Evolutionary conservation across 148 eudicot species (phyloP), one percentile per base, ranked within the genome.

Genomic region (Fagopyrum tataricum): DNA sequence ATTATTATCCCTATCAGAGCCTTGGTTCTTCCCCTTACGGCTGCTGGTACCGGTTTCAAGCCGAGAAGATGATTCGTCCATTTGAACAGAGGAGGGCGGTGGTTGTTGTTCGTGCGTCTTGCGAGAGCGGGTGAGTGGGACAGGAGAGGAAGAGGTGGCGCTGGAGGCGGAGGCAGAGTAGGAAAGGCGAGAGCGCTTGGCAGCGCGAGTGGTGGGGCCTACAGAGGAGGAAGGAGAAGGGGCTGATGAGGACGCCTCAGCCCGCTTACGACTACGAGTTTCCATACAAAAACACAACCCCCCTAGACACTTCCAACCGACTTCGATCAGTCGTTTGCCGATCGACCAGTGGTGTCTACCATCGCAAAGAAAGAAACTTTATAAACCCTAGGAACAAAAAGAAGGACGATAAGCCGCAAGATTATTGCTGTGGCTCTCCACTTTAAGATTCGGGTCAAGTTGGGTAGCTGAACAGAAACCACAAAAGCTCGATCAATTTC

Each of bases 261-360:
- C 97, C 92, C 97, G 86, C 85, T 96, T 95, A 80, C 97, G 99
- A 79, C 96, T 86, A 66, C 97, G 99, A 86, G 99, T 96, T 92
- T 96, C 99, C 99, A 96, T 96, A 90, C 97, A 87, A 92, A 73
- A 76, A 62, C 84, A 78, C 58, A 84, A 84, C 78, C 89, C 87
- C 89, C 85, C 52, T 52, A 31, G 61, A 66, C 55, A 66, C 47
- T 71, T 44, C 55, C 55, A 61, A 69, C 41, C 81, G 51, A 47
- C 71, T 75, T 78, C 86, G 85, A 90, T 84, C 86, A 82, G 59
- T 75, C 84, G 74, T 74, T 71, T 39, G 55, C 73, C 80, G 83
- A 85, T 81, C 84, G 82, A 41, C 46, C 67, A 56, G 70, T 56
- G 26, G 52, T 64, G 72, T 72, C 73, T 74, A 78, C 70, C 67